Conservation (phyloP, 2,329 filamentous ascomycete genomes). For the Aspergillus sclerotialis region DNA sequence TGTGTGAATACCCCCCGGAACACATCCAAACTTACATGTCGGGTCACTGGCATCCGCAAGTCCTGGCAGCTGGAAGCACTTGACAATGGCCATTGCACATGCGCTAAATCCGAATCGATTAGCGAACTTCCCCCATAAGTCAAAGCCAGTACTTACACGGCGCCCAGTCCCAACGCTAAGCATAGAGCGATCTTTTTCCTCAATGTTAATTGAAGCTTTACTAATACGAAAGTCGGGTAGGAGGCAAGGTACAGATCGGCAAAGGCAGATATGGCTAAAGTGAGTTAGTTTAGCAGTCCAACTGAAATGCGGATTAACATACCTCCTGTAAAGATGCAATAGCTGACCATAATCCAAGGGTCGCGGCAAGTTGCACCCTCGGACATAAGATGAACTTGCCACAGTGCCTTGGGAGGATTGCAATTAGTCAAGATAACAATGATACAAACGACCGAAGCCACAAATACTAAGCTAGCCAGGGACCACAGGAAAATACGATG, state of each 20-base stretch:
- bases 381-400: slow-evolving; percentile 24
- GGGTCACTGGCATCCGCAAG: slow-evolving; percentile 21
- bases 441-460: slow-evolving; percentile 29
- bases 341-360: slow-evolving; percentile 31
- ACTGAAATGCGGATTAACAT: slow-evolving; percentile 4
- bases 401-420: slow-evolving; percentile 32
- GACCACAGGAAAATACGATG: slow-evolving; percentile 16
- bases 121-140: not conserved
- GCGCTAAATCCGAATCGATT: slow-evolving; percentile 19
- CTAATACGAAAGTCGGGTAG: slow-evolving; percentile 24
- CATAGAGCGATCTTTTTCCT: slow-evolving; percentile 23
- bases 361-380: slow-evolving; percentile 30
- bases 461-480: slow-evolving; percentile 22
- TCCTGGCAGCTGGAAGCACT: slow-evolving; percentile 23
- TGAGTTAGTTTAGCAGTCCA: not conserved
- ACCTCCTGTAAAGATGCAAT: slow-evolving; percentile 37
- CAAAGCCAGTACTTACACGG: slow-evolving; percentile 18
- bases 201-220: slow-evolving; percentile 24
- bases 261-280: slow-evolving; percentile 20
- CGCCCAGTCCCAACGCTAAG: slow-evolving; percentile 22
- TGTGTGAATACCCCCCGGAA: not conserved
- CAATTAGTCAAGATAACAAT: slow-evolving; percentile 40
- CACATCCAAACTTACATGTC: slow-evolving; percentile 17
- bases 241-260: slow-evolving; percentile 28
- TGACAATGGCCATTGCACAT: slow-evolving; percentile 24